Conservation (phyloP, 139 green algal genomes). For the Closterium sp. region DNA sequence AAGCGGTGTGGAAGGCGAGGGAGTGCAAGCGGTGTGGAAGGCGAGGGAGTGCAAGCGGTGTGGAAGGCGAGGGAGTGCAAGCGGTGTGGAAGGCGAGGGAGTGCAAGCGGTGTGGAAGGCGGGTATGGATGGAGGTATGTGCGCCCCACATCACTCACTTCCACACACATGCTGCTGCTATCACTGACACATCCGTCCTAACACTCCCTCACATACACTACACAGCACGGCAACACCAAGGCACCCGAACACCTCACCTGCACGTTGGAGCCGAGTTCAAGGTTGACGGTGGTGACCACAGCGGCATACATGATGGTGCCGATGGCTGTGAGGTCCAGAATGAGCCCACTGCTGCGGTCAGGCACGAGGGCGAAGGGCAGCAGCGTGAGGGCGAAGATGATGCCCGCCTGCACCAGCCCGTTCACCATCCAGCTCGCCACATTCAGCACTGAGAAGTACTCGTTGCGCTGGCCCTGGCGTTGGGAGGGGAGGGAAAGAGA, state of each 20-base stretch:
- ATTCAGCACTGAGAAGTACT: background rate
- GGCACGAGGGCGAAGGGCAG: background rate
- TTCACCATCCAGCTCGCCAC: background rate
- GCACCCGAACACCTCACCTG: background rate
- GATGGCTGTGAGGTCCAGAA: background rate
- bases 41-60: too few species aligned
- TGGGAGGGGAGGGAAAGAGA: background rate
- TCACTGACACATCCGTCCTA: too few species aligned
- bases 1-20: too few species aligned
- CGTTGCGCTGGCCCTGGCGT: background rate
- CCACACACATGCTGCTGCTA: too few species aligned
- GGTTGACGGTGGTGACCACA: background rate
- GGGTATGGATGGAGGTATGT: too few species aligned
- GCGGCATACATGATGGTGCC: background rate
- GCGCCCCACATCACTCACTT: too few species aligned
- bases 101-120: too few species aligned
- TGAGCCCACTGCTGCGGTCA: background rate
- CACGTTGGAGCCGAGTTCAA: background rate
- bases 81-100: too few species aligned
- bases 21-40: too few species aligned
- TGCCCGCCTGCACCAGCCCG: background rate
- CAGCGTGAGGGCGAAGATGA: background rate
- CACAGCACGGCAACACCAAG: background rate
- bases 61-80: too few species aligned
- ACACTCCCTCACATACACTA: too few species aligned